Evolutionary conservation across 208 protist species (phyloP).

Genomic region (Novymonas esmeraldas): DNA sequence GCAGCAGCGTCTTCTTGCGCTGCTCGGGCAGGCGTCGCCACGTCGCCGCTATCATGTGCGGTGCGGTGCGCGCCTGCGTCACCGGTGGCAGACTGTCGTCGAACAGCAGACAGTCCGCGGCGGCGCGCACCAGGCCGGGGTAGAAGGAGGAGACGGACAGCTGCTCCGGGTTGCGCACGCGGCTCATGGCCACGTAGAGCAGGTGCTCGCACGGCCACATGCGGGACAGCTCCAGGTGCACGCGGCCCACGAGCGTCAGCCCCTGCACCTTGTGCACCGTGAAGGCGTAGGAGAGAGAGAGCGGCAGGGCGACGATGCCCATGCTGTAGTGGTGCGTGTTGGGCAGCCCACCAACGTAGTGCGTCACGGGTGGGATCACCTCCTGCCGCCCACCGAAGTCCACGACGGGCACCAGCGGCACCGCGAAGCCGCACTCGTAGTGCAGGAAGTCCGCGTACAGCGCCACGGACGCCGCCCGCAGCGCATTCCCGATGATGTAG

Average conservation of each 20-base stretch:
- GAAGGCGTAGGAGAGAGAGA: conserved; percentile 89
- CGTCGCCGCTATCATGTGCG: conserved; percentile 69
- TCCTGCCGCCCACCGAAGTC: conserved; percentile 68
- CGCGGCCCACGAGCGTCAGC: conserved; percentile 79
- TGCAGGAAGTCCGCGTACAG: conserved; percentile 67
- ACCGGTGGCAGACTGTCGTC: conserved; percentile 76
- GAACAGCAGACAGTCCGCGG: conserved; percentile 76
- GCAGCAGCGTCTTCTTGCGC: conserved; percentile 53
- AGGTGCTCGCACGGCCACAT: conserved; percentile 91
- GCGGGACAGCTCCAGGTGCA: conserved; percentile 85
- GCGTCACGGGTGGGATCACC: conserved; percentile 62
- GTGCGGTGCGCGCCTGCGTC: conserved; percentile 36
- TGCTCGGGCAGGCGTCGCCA: conserved; percentile 50
- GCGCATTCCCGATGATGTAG: conserved; percentile 40
- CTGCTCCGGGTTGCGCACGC: conserved; percentile 87
- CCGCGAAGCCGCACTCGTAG: conserved; percentile 65
- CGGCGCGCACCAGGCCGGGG: conserved; percentile 56
- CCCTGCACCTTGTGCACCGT: conserved; percentile 94
- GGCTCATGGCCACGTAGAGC: conserved; percentile 90
- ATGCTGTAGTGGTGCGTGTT: conserved; percentile 80
- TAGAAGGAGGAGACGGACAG: conserved; percentile 71
- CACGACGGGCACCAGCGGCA: conserved; percentile 67
- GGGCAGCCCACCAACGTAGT: conserved; percentile 68
- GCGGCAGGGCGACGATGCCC: conserved; percentile 68
- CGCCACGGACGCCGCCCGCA: conserved; percentile 44